Conservation (phyloP, 2,329 filamentous ascomycete species). For the Xylariaceae sp. region DNA sequence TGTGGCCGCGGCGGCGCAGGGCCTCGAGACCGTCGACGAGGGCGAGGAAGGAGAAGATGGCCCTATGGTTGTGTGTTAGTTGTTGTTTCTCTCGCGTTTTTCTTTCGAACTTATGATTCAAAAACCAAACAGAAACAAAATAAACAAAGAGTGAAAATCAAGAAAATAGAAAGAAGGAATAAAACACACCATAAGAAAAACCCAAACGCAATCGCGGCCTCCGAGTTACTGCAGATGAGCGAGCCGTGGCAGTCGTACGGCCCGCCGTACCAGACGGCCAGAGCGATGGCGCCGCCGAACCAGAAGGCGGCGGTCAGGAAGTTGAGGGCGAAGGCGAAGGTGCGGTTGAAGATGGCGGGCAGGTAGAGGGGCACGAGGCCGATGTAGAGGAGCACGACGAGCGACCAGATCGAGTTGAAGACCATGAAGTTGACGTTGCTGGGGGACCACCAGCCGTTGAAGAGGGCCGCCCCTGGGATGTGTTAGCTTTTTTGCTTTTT, state of each 20-base stretch:
- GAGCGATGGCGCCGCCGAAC: conserved; percentile 79
- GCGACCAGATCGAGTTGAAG: conserved; percentile 72
- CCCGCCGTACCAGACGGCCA: conserved; percentile 60
- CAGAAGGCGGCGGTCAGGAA: conserved; percentile 76
- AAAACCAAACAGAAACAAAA: not conserved
- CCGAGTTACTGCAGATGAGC: conserved; percentile 52
- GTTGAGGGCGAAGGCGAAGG: conserved; percentile 63
- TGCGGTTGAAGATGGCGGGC: conserved; percentile 55
- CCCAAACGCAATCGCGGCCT: conserved; percentile 61
- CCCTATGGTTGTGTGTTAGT: conserved; percentile 32
- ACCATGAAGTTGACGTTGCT: conserved; percentile 68
- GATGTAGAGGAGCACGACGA: conserved; percentile 67
- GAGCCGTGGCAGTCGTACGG: conserved; percentile 48
- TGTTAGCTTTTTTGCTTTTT: not conserved
- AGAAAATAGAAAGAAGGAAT: not conserved
- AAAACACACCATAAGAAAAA: conserved; percentile 54
- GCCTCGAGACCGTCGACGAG: conserved; percentile 43
- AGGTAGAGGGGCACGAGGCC: conserved; percentile 60
- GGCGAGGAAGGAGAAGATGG: conserved; percentile 43
- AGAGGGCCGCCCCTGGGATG: conserved; percentile 47
- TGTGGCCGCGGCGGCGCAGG: conserved; percentile 39
- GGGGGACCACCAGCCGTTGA: conserved; percentile 42
- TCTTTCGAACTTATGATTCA: not conserved
- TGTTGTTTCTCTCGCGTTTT: not conserved
- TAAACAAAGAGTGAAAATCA: no score